phyloP scores from a whole-genome alignment of 768 basidiomycete species.

The Chiua virens region DNA sequence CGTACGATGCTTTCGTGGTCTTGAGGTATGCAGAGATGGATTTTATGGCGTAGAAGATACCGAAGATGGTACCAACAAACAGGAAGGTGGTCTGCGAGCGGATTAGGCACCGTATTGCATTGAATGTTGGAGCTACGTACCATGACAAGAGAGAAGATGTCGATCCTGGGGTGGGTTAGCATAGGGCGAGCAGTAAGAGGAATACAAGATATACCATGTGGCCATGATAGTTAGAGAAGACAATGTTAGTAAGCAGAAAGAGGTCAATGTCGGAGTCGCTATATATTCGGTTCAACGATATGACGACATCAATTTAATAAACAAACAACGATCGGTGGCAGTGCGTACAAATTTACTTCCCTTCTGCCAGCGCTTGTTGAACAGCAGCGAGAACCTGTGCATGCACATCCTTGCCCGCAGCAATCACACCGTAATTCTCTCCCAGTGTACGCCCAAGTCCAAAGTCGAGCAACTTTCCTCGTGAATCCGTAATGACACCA shows the following conservation, averaged over 20 bases:
- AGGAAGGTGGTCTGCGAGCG: constrained; percentile 44
- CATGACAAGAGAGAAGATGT: constrained; percentile 16
- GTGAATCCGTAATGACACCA: constrained; percentile 82
- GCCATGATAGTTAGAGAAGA: constrained; percentile 13
- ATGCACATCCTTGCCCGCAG: constrained; percentile 73
- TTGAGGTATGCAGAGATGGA: constrained; percentile 43
- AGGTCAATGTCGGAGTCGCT: too few relatives aligned
- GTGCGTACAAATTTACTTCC: neutral
- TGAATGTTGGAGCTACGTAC: neutral
- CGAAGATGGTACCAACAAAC: constrained; percentile 47
- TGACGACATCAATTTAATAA: neutral
- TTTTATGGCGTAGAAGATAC: constrained; percentile 37
- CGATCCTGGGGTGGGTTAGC: constrained; percentile 7
- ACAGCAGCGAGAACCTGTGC: constrained; percentile 71
- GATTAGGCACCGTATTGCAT: too few relatives aligned
- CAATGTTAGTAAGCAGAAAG: too few relatives aligned
- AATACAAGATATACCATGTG: constrained; percentile 4
- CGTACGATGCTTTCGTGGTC: constrained; percentile 57
- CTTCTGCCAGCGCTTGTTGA: constrained; percentile 49
- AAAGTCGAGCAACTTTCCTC: constrained; percentile 79
- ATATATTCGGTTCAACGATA: too few relatives aligned
- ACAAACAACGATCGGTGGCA: neutral
- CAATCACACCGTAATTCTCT: constrained; percentile 86
- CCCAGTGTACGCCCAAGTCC: constrained; percentile 83
- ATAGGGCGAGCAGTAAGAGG: too few relatives aligned